Evolutionary conservation across 768 basidiomycete species (phyloP).

Genomic region (Ramaria sp.): DNA sequence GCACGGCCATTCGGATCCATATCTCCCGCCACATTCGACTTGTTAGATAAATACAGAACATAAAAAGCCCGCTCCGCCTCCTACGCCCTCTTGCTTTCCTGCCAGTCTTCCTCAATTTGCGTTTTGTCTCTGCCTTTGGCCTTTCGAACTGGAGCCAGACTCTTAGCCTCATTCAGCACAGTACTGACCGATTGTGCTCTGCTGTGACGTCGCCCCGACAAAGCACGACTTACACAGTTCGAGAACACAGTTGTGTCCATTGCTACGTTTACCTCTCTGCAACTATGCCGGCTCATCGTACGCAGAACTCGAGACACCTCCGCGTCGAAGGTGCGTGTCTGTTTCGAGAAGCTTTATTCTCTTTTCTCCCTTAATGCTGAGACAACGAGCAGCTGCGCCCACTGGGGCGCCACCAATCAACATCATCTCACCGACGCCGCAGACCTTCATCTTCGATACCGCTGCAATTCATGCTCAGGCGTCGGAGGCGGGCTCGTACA

Average conservation of each 20-base stretch:
- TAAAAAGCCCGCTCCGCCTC: constrained; percentile 4
- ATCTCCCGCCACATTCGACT: constrained; percentile 4
- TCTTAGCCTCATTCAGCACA: constrained; percentile 2
- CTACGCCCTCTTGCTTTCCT: constrained; percentile 2
- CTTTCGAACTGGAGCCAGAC: constrained; percentile 9
- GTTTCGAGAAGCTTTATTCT: background rate
- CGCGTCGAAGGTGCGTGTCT: constrained; percentile 7
- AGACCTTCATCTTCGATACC: constrained; percentile 5
- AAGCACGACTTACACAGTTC: background rate
- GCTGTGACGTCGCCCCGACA: background rate
- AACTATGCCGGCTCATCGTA: constrained; percentile 10
- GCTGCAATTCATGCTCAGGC: background rate
- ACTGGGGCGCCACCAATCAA: constrained; percentile 8
- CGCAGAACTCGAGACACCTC: constrained; percentile 10
- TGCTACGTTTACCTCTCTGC: background rate
- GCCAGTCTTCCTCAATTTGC: background rate
- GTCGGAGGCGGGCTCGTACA: constrained; percentile 4
- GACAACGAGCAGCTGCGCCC: background rate
- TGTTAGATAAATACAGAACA: constrained; percentile 9
- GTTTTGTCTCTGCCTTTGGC: background rate
- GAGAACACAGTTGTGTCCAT: background rate
- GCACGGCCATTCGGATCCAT: background rate
- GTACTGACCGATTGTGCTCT: background rate
- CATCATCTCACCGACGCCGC: constrained; percentile 9
- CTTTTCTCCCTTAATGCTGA: background rate